phyloP scores from a whole-genome alignment of 495 filamentous ascomycete species.

The Penicillium egyptiacum region DNA sequence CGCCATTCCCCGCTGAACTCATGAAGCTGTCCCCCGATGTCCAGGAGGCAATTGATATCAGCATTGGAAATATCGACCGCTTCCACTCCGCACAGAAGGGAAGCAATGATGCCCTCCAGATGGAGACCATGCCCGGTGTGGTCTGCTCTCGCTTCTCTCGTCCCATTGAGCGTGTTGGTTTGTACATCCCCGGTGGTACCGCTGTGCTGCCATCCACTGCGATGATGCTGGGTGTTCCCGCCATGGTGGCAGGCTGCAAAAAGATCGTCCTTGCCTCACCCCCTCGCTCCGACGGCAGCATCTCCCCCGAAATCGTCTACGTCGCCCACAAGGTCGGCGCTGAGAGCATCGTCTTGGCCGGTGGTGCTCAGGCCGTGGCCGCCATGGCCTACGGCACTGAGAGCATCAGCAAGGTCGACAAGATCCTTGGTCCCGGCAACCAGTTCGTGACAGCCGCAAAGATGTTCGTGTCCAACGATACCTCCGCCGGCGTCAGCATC shows the following conservation, averaged over 20 bases:
- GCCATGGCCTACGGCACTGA: slow-evolving; percentile 70
- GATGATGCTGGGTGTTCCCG: slow-evolving; percentile 95
- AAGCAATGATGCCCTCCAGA: slow-evolving; percentile 66
- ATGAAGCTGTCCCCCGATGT: slow-evolving; percentile 85
- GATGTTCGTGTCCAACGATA: slow-evolving; percentile 96
- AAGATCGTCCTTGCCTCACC: slow-evolving; percentile 92
- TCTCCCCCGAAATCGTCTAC: slow-evolving; percentile 97
- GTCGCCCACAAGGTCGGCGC: slow-evolving; percentile 97
- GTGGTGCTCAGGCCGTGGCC: slow-evolving; percentile 91
- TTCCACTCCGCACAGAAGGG: slow-evolving; percentile 91
- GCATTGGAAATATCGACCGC: slow-evolving; percentile 87
- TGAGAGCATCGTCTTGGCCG: slow-evolving; percentile 90
- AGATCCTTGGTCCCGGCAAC: slow-evolving; percentile 96
- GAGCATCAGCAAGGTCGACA: slow-evolving; percentile 90
- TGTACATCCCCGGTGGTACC: slow-evolving; percentile 94
- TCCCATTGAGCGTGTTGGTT: slow-evolving; percentile 88
- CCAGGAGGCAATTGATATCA: slow-evolving; percentile 85
- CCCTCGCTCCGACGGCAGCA: slow-evolving; percentile 81
- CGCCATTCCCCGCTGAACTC: slow-evolving; percentile 78
- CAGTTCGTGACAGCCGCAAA: slow-evolving; percentile 98
- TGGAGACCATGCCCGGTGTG: slow-evolving; percentile 98
- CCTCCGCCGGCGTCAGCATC: slow-evolving; percentile 89
- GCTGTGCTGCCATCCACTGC: slow-evolving; percentile 94
- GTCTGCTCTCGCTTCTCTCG: slow-evolving; percentile 90
- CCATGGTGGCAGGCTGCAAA: slow-evolving; percentile 96